Conservation (phyloP, 345 rosid species). For the Schrenkiella parvula region DNA sequence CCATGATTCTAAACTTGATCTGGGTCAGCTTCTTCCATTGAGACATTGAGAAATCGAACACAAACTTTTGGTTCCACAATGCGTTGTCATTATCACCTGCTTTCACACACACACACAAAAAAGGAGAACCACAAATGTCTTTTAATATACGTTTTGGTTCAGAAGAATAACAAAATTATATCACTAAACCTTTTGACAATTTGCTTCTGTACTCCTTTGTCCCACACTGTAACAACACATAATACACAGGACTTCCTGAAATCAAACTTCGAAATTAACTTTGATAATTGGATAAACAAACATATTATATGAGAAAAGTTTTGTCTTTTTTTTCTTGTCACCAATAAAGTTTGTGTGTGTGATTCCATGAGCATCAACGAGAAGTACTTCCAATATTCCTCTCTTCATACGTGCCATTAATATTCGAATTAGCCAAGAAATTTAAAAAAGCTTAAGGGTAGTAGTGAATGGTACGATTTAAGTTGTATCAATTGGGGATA, state of each 20-base stretch:
- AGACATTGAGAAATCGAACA: conserved; percentile 44
- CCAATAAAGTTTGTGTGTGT: conserved; percentile 63
- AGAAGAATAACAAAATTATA: background rate
- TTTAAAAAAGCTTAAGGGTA: background rate
- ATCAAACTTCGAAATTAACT: conserved; percentile 8
- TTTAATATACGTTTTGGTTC: background rate
- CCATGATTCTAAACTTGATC: conserved; percentile 68
- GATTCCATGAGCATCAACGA: conserved; percentile 79
- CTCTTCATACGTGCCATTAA: conserved; percentile 37
- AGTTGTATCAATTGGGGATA: background rate
- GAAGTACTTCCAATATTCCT: conserved; percentile 70
- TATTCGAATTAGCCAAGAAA: background rate
- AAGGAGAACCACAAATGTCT: background rate
- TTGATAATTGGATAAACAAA: background rate
- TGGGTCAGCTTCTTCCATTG: conserved; percentile 53
- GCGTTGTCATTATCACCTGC: conserved; percentile 51
- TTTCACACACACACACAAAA: no score
- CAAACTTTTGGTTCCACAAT: conserved; percentile 87
- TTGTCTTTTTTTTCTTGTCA: conserved; percentile 17
- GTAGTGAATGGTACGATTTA: background rate
- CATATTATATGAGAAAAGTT: background rate
- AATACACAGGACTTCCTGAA: conserved; percentile 60
- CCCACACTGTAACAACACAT: conserved; percentile 63
- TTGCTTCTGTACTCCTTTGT: conserved; percentile 55
- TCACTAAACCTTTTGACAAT: conserved; percentile 55